These are phyloP conservation scores for Phytophthora constricta DNA, from an alignment of 352 stramenopile genomes.

Conservation along the genomic window DNA sequence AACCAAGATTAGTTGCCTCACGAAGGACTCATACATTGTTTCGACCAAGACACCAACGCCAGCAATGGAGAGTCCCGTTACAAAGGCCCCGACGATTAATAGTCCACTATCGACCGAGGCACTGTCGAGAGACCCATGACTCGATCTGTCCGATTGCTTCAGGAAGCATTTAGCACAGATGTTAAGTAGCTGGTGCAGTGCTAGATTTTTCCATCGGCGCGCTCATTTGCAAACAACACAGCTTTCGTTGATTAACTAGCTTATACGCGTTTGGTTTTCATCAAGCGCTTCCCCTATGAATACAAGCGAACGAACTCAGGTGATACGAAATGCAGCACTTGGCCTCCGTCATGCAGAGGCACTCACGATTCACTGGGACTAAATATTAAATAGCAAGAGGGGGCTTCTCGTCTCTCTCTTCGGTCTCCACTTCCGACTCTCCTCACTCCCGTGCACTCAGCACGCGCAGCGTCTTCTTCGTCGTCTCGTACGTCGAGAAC, in stretches of 20 bases:
- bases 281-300: slow-evolving; percentile 41
- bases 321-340: slow-evolving; percentile 40
- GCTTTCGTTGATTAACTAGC: slow-evolving; percentile 28
- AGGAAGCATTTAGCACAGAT: too few species aligned
- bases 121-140: too few species aligned
- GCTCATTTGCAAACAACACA: too few species aligned
- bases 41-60: too few species aligned
- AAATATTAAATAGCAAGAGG: slow-evolving; percentile 46
- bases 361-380: slow-evolving; percentile 34
- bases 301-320: slow-evolving; percentile 33
- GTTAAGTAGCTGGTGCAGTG: too few species aligned
- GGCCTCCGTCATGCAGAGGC: slow-evolving; percentile 23
- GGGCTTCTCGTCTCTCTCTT: slow-evolving; percentile 35
- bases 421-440: neutral
- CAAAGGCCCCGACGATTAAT: too few species aligned
- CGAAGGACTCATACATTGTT: too few species aligned
- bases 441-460: slow-evolving; percentile 26
- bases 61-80: too few species aligned
- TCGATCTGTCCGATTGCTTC: too few species aligned
- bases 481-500: slow-evolving; percentile 86
- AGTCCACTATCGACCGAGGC: too few species aligned
- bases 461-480: slow-evolving; percentile 68
- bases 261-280: slow-evolving; percentile 32
- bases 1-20: too few species aligned
- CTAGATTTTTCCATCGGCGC: too few species aligned